phyloP scores from a whole-genome alignment of 2,329 filamentous ascomycete species.

The Microdochium bolleyi region DNA sequence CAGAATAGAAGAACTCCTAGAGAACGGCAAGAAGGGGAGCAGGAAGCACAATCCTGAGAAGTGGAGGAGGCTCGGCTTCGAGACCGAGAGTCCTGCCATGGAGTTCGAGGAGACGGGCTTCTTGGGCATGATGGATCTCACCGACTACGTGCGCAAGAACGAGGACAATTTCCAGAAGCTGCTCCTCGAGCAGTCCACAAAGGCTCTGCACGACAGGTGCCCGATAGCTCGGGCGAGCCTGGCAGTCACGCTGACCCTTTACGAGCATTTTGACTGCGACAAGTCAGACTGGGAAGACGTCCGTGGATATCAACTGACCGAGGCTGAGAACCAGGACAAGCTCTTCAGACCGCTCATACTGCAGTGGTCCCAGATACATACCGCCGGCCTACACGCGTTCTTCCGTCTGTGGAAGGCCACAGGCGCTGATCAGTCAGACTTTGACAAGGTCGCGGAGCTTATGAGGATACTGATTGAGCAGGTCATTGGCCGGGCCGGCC shows the following conservation, averaged over 20 bases:
- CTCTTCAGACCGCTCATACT: slow-evolving; percentile 81
- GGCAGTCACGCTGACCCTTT: slow-evolving; percentile 78
- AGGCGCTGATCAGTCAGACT: slow-evolving; percentile 76
- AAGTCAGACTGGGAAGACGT: slow-evolving; percentile 72
- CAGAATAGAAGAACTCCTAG: slow-evolving; percentile 26
- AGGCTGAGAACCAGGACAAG: slow-evolving; percentile 75
- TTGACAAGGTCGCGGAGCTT: slow-evolving; percentile 87
- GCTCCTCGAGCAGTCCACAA: slow-evolving; percentile 78
- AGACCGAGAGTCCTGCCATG: slow-evolving; percentile 75
- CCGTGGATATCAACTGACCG: slow-evolving; percentile 66
- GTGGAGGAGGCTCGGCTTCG: slow-evolving; percentile 87
- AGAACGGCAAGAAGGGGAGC: slow-evolving; percentile 48
- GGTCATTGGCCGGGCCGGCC: slow-evolving; percentile 72
- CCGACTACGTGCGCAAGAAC: slow-evolving; percentile 86
- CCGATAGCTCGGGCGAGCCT: slow-evolving; percentile 83
- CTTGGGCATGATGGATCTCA: slow-evolving; percentile 94
- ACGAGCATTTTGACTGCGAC: slow-evolving; percentile 93
- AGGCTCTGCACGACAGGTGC: slow-evolving; percentile 64
- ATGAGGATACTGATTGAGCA: slow-evolving; percentile 85
- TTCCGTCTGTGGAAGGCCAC: slow-evolving; percentile 90
- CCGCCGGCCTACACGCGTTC: slow-evolving; percentile 77
- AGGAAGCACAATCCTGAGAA: slow-evolving; percentile 79
- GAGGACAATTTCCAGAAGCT: slow-evolving; percentile 91
- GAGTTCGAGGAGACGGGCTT: slow-evolving; percentile 86
- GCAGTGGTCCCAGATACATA: slow-evolving; percentile 89